These are phyloP conservation scores for Selenicereus undatus DNA, from an alignment of 148 eudicot species.

Conservation along the genomic window DNA sequence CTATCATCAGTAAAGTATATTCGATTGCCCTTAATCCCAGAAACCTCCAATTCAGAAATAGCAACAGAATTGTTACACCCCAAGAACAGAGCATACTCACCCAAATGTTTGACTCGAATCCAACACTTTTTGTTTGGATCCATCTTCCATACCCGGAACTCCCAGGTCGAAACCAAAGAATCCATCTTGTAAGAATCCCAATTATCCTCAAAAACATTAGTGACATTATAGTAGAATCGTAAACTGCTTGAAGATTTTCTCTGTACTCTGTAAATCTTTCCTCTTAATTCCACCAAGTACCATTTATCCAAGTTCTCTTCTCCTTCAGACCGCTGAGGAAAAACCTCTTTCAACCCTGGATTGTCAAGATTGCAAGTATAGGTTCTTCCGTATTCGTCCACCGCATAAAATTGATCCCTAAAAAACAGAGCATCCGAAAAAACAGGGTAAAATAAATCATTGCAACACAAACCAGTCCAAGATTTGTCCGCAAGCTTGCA, in stretches of 20 bases:
- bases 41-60: conserved; percentile 13
- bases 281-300: conserved; percentile 28
- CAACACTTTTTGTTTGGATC: conserved; percentile 2
- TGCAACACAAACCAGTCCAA: background rate
- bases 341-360: background rate
- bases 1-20: conserved; percentile 31
- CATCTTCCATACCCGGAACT: conserved; percentile 23
- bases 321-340: background rate
- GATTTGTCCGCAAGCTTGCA: conserved; percentile 12
- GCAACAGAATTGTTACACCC: conserved; percentile 23
- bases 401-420: conserved; percentile 14
- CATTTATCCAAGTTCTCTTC: conserved; percentile 6
- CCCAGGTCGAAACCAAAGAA: conserved; percentile 5
- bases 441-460: no score
- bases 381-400: conserved; percentile 19
- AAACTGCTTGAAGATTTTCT: conserved; percentile 14
- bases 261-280: conserved; percentile 16
- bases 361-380: conserved; percentile 6
- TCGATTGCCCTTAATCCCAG: conserved; percentile 20
- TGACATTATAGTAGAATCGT: conserved; percentile 8
- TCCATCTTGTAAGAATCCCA: background rate
- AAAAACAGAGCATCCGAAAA: conserved; percentile 23
- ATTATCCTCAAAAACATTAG: background rate
- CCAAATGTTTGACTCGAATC: background rate
- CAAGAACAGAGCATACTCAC: conserved; percentile 22